Conservation (phyloP, 73 alveolate genomes). For the Blepharisma stoltei region DNA sequence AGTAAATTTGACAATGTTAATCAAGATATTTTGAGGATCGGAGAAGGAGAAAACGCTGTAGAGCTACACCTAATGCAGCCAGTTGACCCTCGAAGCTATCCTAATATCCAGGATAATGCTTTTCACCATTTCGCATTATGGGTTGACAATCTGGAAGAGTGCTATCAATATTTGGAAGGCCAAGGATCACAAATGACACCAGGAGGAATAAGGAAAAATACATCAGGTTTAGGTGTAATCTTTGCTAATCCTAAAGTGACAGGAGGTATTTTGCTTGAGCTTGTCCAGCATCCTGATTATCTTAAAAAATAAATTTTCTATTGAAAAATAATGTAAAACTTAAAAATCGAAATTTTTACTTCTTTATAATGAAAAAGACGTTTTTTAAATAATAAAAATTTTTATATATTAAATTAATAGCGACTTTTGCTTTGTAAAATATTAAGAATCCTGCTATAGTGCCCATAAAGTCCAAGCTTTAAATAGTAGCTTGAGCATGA, state of each 20-base stretch:
- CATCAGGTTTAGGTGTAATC: slow-evolving; percentile 60
- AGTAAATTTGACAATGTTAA: slow-evolving; percentile 58
- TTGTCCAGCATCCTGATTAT: slow-evolving; percentile 52
- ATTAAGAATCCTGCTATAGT: too few relatives aligned
- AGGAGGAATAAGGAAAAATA: slow-evolving; percentile 70
- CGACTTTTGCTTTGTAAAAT: too few relatives aligned
- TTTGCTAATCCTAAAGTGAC: slow-evolving; percentile 64
- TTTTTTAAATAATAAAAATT: too few relatives aligned
- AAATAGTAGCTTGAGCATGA: too few relatives aligned
- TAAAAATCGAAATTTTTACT: too few relatives aligned
- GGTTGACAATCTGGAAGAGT: slow-evolving; percentile 53
- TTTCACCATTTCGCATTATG: slow-evolving; percentile 63
- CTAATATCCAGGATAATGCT: slow-evolving; percentile 60
- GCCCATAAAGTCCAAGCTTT: too few relatives aligned
- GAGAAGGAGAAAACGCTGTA: slow-evolving; percentile 54
- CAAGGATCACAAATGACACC: slow-evolving; percentile 39
- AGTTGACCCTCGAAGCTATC: slow-evolving; percentile 64
- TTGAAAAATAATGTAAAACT: too few relatives aligned
- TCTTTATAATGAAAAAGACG: too few relatives aligned
- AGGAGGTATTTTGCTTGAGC: slow-evolving; percentile 55
- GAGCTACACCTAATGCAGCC: slow-evolving; percentile 70
- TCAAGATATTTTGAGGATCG: slow-evolving; percentile 61
- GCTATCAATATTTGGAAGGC: slow-evolving; percentile 53
- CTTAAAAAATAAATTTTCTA: too few relatives aligned
- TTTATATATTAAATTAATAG: too few relatives aligned